Base-by-base conservation (phyloP, 2,329 filamentous ascomycete genomes). In the Apiospora malaysiana region DNA sequence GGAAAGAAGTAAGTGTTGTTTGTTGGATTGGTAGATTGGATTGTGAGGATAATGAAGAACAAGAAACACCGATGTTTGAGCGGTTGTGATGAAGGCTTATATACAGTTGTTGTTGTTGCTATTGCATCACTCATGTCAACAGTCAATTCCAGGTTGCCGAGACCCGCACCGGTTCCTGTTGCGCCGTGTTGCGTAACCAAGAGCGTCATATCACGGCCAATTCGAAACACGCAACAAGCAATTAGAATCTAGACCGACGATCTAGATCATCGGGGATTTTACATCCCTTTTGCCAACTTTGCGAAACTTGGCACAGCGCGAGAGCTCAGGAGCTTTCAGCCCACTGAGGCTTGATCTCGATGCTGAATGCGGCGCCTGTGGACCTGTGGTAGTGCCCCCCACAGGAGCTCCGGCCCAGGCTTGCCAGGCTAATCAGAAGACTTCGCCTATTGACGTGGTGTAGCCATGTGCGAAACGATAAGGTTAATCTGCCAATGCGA, bases 161-260 rank as follows among this genome's bases (percentile, higher is more conserved):
- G 18, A 59, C 51, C 51, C 51, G 51, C 21, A 37, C 51, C 51
- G 18, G 51, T 59, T 59, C 16, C 16, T 21, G 14, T 21, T 37
- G 56, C 18, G 32, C 12, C 6, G 56, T 63, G 56, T 40, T 63
- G 56, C 56, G 56, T 63, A 63, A 63, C 56, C 32, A 12, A 63
- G 56, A 10, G 56, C 32, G 56, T 63, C 56, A 63, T 63, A 40
- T 40, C 56, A n/a, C 56, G 18, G 56, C 40, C 56, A n/a, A 40
- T 63, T 63, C 27, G 56, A 63, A 63, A 63, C 56, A 63, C 56
- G 56, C 40, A 63, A 63, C 21, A 40, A 63, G 32, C 51, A n/a
- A n/a, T 18, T 32, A 8, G 56, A 21, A 40, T n/a, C 56, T 40
- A 40, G 56, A 40, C 56, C 56, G 56, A 63, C 18, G 18, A 40